These are phyloP conservation scores for Aspergillus sclerotioniger DNA, from an alignment of 495 filamentous ascomycete genomes.

Conservation along the genomic window DNA sequence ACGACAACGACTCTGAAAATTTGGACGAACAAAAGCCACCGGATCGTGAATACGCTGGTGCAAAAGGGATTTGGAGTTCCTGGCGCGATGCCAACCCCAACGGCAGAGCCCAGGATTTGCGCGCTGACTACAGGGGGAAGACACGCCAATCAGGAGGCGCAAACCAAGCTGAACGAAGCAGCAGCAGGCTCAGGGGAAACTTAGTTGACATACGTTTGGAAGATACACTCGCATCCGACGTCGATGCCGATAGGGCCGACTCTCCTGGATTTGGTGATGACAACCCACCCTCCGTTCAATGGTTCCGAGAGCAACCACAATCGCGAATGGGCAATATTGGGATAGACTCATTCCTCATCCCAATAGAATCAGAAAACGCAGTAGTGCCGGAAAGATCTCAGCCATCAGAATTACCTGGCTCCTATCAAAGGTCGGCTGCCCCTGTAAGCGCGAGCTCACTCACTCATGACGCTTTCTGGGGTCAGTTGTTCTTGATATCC, in stretches of 20 bases:
- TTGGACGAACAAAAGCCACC: constrained; percentile 50
- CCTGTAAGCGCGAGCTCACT: constrained; percentile 54
- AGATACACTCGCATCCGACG: constrained; percentile 49
- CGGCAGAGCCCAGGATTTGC: constrained; percentile 18
- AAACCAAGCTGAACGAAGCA: constrained; percentile 40
- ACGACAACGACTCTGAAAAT: constrained; percentile 60
- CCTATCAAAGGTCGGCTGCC: constrained; percentile 42
- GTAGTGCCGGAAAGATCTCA: constrained; percentile 34
- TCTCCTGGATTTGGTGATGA: constrained; percentile 61
- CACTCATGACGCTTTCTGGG: constrained; percentile 86
- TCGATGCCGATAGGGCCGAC: constrained; percentile 51
- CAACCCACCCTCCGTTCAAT: constrained; percentile 81
- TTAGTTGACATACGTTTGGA: constrained; percentile 91
- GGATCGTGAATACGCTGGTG: constrained; percentile 31
- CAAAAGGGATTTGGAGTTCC: constrained; percentile 52
- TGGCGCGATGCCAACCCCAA: constrained; percentile 48
- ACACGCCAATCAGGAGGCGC: constrained; percentile 31
- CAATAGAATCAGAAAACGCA: constrained; percentile 48
- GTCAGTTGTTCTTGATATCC: constrained; percentile 83
- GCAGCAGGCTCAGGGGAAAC: constrained; percentile 59
- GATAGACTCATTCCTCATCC: constrained; percentile 38
- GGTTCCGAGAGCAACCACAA: constrained; percentile 61
- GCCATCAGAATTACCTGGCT: constrained; percentile 42
- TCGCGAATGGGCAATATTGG: constrained; percentile 31
- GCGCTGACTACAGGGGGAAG: constrained; percentile 32